A percentile compares a stretch with the other conserved stretches of the same genome.
Conservation (phyloP, 2,329 filamentous ascomycete genomes). For the Clarireedia monteithiana region DNA sequence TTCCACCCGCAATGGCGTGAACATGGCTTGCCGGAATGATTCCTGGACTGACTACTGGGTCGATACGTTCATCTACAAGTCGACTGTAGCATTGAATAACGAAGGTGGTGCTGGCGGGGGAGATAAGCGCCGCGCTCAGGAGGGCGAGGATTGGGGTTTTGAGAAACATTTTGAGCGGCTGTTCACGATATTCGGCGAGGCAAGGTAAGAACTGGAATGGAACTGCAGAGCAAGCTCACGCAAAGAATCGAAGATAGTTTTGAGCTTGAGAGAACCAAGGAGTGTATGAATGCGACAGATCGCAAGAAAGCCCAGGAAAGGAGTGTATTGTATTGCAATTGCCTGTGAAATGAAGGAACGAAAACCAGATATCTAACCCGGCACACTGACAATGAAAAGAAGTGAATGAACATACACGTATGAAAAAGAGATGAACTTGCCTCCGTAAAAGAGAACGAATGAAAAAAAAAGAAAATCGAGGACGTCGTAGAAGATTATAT, state of each 20-base stretch:
- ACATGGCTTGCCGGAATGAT: slow-evolving; percentile 13
- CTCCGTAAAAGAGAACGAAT: not conserved
- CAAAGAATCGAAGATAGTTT: not conserved
- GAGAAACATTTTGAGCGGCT: not conserved
- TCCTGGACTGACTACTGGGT: slow-evolving; percentile 16
- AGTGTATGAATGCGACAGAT: not conserved
- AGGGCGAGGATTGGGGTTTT: not conserved
- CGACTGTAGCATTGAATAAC: slow-evolving; percentile 12
- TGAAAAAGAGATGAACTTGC: not conserved
- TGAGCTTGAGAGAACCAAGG: not conserved
- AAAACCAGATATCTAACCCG: slow-evolving; percentile 7
- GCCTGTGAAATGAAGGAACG: not conserved
- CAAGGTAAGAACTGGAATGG: not conserved
- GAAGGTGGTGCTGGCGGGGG: slow-evolving; percentile 1
- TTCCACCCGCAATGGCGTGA: slow-evolving; percentile 19
- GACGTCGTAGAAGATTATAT: not conserved
- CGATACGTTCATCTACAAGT: slow-evolving; percentile 15
- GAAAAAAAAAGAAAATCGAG: not conserved
- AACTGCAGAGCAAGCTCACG: not conserved
- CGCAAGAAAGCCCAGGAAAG: not conserved
- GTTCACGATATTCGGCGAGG: not conserved
- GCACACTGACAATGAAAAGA: not conserved
- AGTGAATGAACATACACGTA: not conserved
- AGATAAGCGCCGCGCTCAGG: not conserved
- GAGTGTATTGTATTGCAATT: not conserved